phyloP scores from a whole-genome alignment of 1,139 yeast species.

The Oligophagozyma castellii region DNA sequence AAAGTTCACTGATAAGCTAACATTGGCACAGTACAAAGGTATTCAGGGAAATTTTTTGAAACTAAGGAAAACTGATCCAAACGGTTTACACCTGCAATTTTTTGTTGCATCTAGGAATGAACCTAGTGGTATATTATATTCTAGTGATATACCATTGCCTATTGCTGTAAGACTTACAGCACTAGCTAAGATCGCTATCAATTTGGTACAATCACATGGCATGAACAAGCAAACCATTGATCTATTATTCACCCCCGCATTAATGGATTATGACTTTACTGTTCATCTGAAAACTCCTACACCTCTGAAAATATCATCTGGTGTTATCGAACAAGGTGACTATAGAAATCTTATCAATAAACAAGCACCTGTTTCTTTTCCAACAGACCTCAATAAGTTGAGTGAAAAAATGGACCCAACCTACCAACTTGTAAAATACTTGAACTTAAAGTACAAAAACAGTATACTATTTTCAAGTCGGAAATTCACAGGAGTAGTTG shows the following conservation, averaged over 20 bases:
- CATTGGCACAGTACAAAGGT: conserved; percentile 46
- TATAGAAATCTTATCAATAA: conserved; percentile 49
- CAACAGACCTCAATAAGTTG: conserved; percentile 21
- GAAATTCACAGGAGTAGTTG: conserved; percentile 36
- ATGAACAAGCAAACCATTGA: conserved; percentile 35
- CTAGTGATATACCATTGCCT: conserved; percentile 56
- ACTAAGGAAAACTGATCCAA: conserved; percentile 66
- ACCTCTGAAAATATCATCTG: conserved; percentile 36
- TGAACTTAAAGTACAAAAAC: conserved; percentile 39
- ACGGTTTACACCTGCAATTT: conserved; percentile 63
- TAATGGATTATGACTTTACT: conserved; percentile 72
- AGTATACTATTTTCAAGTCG: conserved; percentile 48
- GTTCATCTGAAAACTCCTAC: conserved; percentile 39
- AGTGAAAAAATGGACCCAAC: conserved; percentile 40
- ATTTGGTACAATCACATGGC: conserved; percentile 35
- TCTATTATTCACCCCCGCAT: conserved; percentile 62
- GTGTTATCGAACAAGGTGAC: conserved; percentile 39
- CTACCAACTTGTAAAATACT: conserved; percentile 38
- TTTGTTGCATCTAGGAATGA: conserved; percentile 77
- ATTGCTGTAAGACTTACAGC: conserved; percentile 83
- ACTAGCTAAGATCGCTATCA: conserved; percentile 61
- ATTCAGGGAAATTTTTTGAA: conserved; percentile 52
- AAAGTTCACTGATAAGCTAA: conserved; percentile 46
- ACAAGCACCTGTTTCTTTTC: conserved; percentile 19
- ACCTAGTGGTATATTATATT: conserved; percentile 73